Percentiles rank a stretch among this genome's conserved stretches.
Evolutionary conservation across 1,284 basidiomycete genomes (phyloP).

Genomic region (Leccinum pachyderme): DNA sequence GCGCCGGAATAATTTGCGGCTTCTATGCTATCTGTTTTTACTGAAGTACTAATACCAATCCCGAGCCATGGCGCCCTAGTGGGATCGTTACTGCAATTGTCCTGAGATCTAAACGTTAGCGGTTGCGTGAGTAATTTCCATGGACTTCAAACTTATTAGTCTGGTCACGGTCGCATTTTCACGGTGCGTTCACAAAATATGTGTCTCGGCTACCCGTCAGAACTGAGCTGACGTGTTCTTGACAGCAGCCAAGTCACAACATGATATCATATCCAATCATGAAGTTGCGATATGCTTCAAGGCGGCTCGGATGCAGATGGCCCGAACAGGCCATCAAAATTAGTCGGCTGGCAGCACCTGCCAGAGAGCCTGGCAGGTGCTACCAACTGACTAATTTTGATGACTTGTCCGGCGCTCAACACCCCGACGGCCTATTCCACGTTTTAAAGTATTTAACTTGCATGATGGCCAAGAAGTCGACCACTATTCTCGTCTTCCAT

Average conservation of each 20-base stretch:
- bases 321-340: too few species aligned
- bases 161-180: background rate
- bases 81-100: background rate
- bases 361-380: background rate
- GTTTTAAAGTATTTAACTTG: background rate
- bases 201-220: background rate
- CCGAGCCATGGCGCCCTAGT: too few species aligned
- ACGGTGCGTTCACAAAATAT: background rate
- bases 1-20: too few species aligned
- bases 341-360: too few species aligned
- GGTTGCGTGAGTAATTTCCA: background rate
- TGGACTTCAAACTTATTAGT: background rate
- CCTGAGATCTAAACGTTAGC: background rate
- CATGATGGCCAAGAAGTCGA: background rate
- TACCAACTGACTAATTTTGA: background rate
- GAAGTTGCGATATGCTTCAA: background rate
- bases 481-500: background rate
- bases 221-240: background rate
- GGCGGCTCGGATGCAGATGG: too few species aligned
- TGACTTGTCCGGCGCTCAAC: background rate
- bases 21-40: background rate
- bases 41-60: background rate
- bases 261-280: background rate
- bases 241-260: background rate
- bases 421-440: background rate